A percentile compares a stretch with the other conserved stretches of the same genome.
These are phyloP conservation scores for Tillandsia fasciculata DNA, from an alignment of 176 grass and related monocot species.

Conservation along the genomic window DNA sequence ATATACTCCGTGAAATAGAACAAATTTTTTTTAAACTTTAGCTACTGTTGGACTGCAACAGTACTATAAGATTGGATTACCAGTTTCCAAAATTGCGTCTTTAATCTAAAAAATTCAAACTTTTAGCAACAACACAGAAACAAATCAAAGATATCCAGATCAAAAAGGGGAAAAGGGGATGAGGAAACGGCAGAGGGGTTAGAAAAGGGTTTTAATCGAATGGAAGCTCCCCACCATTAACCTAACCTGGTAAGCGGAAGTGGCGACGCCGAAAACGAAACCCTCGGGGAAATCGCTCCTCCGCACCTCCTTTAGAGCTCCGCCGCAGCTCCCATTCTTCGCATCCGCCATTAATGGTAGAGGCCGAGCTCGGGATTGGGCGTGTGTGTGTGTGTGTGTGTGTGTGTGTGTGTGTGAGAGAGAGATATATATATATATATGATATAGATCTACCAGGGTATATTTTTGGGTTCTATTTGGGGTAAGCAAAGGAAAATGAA, in stretches of 20 bases:
- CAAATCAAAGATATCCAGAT: too few species aligned
- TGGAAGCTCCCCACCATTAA: background rate
- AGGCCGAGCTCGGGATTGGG: background rate
- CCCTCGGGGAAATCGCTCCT: constrained; percentile 64
- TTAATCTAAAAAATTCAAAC: too few species aligned
- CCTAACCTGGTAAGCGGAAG: constrained; percentile 67
- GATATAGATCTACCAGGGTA: background rate
- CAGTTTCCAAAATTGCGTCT: too few species aligned
- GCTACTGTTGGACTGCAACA: too few species aligned
- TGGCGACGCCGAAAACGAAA: constrained; percentile 92
- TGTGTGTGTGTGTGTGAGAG: background rate
- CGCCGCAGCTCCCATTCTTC: constrained; percentile 18
- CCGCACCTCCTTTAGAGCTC: constrained; percentile 21
- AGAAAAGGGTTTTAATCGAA: background rate
- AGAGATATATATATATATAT: background rate
- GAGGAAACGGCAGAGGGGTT: background rate
- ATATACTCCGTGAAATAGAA: too few species aligned
- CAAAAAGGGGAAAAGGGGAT: background rate
- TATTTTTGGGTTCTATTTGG: too few species aligned
- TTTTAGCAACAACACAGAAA: too few species aligned
- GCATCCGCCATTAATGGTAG: constrained; percentile 31
- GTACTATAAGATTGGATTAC: too few species aligned
- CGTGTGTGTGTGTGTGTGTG: background rate
- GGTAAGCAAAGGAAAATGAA: background rate
- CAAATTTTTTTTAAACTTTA: too few species aligned